Percentiles rank a stretch among this genome's conserved stretches.
Conservation (phyloP, 2,329 filamentous ascomycete genomes). For the Corniculantispora saksenae region DNA sequence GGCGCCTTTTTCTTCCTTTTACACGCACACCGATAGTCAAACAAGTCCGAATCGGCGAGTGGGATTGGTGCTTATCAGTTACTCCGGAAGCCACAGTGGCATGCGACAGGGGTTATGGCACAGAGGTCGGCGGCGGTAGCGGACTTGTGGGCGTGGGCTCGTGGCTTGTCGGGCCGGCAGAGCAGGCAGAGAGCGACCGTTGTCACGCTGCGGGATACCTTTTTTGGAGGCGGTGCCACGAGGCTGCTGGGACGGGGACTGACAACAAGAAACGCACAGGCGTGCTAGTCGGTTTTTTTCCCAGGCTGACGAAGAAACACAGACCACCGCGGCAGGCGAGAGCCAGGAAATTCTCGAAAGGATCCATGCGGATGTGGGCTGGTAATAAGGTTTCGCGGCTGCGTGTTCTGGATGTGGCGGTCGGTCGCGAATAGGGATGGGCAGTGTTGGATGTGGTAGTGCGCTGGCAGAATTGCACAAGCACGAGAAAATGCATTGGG, state of each 20-base stretch:
- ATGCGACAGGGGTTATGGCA: background rate
- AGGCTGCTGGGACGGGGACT: background rate
- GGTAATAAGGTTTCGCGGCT: background rate
- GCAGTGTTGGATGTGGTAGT: background rate
- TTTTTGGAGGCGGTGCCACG: conserved; percentile 3
- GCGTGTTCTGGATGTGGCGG: background rate
- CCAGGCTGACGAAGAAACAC: background rate
- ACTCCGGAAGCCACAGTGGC: background rate
- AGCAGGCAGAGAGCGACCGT: background rate
- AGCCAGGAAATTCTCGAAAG: background rate
- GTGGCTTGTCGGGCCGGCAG: conserved; percentile 16
- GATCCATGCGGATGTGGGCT: background rate
- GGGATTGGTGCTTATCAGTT: conserved; percentile 6
- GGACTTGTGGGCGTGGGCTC: background rate
- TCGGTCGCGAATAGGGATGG: conserved; percentile 2
- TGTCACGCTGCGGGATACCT: conserved; percentile 16
- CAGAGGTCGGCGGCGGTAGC: background rate
- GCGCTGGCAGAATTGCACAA: background rate
- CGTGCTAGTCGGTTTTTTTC: background rate
- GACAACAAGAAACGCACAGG: background rate
- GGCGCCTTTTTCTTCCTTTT: background rate
- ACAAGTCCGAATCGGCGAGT: background rate
- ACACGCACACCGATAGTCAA: background rate
- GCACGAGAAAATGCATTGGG: background rate
- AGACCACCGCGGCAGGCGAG: background rate